Conservation (phyloP, 2,329 filamentous ascomycete genomes). For the Ilyonectria mors-panacis region DNA sequence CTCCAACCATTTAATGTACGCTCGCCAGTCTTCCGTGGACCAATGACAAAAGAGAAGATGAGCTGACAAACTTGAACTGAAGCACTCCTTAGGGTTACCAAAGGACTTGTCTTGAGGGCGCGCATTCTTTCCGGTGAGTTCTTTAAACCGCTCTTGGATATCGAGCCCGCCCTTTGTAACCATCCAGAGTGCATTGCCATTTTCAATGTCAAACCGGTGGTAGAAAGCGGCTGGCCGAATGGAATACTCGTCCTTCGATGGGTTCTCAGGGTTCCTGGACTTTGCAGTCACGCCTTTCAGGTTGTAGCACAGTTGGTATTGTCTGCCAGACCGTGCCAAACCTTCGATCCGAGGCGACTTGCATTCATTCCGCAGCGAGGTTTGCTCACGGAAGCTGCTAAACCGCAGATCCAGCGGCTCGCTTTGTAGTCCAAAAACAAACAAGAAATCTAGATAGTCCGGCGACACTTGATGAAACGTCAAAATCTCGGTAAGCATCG, state of each 20-base stretch:
- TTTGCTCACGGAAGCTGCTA: slow-evolving; percentile 22
- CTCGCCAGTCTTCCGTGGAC: slow-evolving; percentile 21
- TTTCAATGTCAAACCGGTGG: slow-evolving; percentile 17
- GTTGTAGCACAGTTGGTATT: slow-evolving; percentile 26
- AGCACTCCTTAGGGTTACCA: slow-evolving; percentile 3
- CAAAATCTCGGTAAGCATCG: slow-evolving; percentile 18
- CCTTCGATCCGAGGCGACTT: not conserved
- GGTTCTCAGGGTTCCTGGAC: not conserved
- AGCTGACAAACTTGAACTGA: slow-evolving; percentile 17
- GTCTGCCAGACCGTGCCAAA: slow-evolving; percentile 17
- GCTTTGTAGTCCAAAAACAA: slow-evolving; percentile 17
- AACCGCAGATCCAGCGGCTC: slow-evolving; percentile 15
- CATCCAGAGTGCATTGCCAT: slow-evolving; percentile 23
- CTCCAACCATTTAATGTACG: slow-evolving; percentile 14
- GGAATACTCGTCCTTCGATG: not conserved
- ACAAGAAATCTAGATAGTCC: slow-evolving; percentile 15
- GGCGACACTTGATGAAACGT: slow-evolving; percentile 24
- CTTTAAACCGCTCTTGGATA: slow-evolving; percentile 12
- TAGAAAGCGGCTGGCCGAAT: slow-evolving; percentile 17
- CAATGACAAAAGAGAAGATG: slow-evolving; percentile 22
- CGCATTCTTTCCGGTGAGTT: slow-evolving; percentile 12
- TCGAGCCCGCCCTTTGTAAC: slow-evolving; percentile 14
- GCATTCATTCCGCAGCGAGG: slow-evolving; percentile 1
- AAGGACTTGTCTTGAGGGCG: slow-evolving; percentile 21
- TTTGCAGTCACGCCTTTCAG: slow-evolving; percentile 18